These are phyloP conservation scores for Pythium volutum DNA, from an alignment of 352 stramenopile genomes.

Conservation along the genomic window DNA sequence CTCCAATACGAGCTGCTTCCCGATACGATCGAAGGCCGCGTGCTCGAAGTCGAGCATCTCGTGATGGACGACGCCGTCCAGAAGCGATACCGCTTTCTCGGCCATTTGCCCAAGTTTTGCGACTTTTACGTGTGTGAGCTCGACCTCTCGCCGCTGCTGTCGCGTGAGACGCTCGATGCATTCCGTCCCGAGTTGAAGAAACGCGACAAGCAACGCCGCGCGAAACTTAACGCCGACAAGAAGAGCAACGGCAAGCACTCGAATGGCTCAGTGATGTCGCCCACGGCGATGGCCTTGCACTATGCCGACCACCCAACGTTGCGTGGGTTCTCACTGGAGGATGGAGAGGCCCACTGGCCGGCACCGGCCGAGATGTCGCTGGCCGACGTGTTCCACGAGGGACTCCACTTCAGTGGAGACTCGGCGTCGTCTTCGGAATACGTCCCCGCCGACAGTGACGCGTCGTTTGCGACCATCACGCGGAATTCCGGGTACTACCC, in stretches of 20 bases:
- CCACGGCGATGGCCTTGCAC: not conserved
- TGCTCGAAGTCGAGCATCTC: constrained; percentile 84
- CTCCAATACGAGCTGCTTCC: constrained; percentile 55
- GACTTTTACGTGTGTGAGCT: constrained; percentile 89
- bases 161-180: constrained; percentile 45
- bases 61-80: constrained; percentile 85
- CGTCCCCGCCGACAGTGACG: constrained; percentile 31
- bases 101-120: constrained; percentile 81
- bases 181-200: constrained; percentile 81
- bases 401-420: constrained; percentile 15
- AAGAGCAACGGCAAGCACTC: constrained; percentile 29
- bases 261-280: not conserved
- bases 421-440: constrained; percentile 15
- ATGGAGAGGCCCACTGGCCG: constrained; percentile 53
- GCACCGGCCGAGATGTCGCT: constrained; percentile 51
- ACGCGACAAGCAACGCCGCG: constrained; percentile 52
- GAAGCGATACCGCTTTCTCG: constrained; percentile 85
- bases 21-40: constrained; percentile 47
- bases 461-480: constrained; percentile 70
- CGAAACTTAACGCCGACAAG: constrained; percentile 41
- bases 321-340: constrained; percentile 48
- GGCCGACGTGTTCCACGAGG: constrained; percentile 42
- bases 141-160: constrained; percentile 71
- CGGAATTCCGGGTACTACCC: constrained; percentile 76
- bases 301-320: constrained; percentile 5